A percentile compares a stretch with the other conserved stretches of the same genome.
Conservation (phyloP, 2,329 filamentous ascomycete species). For the Aureobasidium uvarum region DNA sequence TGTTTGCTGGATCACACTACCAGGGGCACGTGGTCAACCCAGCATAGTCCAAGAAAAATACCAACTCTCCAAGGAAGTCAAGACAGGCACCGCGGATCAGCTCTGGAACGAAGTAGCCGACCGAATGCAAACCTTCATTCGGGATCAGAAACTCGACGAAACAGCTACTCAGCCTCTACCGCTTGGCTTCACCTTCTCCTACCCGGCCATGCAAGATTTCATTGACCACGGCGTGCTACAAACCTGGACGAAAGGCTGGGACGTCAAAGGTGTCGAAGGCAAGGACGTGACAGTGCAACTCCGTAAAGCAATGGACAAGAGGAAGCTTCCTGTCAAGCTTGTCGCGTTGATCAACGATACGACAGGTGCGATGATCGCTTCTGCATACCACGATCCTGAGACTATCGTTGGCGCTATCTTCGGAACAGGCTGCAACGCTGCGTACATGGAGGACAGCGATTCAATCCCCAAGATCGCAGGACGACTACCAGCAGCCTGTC, state of each 20-base stretch:
- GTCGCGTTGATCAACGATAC: slow-evolving; percentile 91
- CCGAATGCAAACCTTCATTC: slow-evolving; percentile 86
- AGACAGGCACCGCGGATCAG: slow-evolving; percentile 79
- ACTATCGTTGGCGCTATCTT: slow-evolving; percentile 93
- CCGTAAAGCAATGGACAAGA: slow-evolving; percentile 70
- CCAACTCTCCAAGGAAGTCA: slow-evolving; percentile 89
- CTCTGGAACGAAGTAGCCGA: slow-evolving; percentile 96
- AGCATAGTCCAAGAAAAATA: slow-evolving; percentile 98
- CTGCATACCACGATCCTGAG: slow-evolving; percentile 77
- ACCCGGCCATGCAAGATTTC: slow-evolving; percentile 88
- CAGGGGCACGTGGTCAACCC: slow-evolving; percentile 85
- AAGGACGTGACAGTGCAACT: slow-evolving; percentile 88
- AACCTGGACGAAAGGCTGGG: slow-evolving; percentile 97
- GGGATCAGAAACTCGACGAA: slow-evolving; percentile 70
- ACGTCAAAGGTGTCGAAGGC: slow-evolving; percentile 88
- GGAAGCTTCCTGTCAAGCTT: slow-evolving; percentile 82
- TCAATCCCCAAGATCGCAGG: slow-evolving; percentile 80
- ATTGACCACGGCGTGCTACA: slow-evolving; percentile 92
- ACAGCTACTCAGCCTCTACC: slow-evolving; percentile 65
- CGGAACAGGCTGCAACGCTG: slow-evolving; percentile 89
- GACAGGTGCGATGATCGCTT: slow-evolving; percentile 86
- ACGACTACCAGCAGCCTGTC: slow-evolving; percentile 72
- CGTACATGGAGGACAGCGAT: slow-evolving; percentile 84
- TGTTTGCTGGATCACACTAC: slow-evolving; percentile 89
- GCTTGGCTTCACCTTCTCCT: slow-evolving; percentile 95